Percentiles rank a stretch among this genome's conserved stretches.
Evolutionary conservation across 2,329 filamentous ascomycete genomes (phyloP).

Genomic region (Alternaria ethzedia): DNA sequence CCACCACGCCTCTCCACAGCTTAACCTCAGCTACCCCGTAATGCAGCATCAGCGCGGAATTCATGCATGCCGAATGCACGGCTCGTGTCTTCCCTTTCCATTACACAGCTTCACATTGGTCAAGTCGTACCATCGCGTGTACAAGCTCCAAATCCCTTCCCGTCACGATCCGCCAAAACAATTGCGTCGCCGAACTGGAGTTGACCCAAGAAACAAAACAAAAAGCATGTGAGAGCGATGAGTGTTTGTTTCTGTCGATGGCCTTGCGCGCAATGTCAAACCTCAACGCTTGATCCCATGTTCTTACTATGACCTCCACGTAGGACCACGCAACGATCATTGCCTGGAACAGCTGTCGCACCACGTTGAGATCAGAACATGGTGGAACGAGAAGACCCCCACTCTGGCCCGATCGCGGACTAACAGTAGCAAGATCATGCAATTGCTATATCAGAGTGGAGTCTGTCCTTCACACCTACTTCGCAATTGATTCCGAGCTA

Average conservation of each 20-base stretch:
- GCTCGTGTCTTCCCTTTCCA: not conserved
- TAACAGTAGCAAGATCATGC: not conserved
- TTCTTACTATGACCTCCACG: not conserved
- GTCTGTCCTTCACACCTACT: not conserved
- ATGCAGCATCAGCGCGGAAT: not conserved
- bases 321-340: not conserved
- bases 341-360: not conserved
- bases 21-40: constrained; percentile 1
- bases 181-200: too few species aligned
- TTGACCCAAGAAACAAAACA: not conserved
- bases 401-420: not conserved
- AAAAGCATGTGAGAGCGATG: not conserved
- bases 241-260: not conserved
- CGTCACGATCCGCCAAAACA: not conserved
- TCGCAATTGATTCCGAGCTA: not conserved
- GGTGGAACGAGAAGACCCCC: not conserved
- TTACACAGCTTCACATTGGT: not conserved
- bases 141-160: not conserved
- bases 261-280: not conserved
- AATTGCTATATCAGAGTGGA: not conserved
- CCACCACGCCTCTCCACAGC: not conserved
- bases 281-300: not conserved
- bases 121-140: not conserved
- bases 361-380: not conserved
- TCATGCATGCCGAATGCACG: not conserved